phyloP scores from a whole-genome alignment of 2,329 filamentous ascomycete species.

The Leptoxyphium fumago region DNA sequence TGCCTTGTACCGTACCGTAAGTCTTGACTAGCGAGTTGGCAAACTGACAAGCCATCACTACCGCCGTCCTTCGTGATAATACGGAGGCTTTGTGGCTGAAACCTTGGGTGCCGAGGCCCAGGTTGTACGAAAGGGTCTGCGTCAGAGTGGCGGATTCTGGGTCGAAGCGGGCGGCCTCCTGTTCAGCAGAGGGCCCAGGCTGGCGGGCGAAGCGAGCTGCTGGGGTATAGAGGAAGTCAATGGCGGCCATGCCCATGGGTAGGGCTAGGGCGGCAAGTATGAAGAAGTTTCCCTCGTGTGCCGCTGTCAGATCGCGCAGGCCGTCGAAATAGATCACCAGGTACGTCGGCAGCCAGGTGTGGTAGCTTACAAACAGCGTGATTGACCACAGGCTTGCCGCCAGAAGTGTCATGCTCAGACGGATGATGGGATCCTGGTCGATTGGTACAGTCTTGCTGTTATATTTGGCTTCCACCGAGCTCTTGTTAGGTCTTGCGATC shows the following conservation, averaged over 20 bases:
- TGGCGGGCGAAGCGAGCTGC: slow-evolving; percentile 32
- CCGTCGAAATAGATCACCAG: slow-evolving; percentile 64
- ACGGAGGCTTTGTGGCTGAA: slow-evolving; percentile 51
- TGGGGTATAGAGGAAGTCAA: slow-evolving; percentile 64
- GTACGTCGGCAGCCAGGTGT: slow-evolving; percentile 53
- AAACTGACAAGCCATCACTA: slow-evolving; percentile 31
- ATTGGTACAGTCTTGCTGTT: slow-evolving; percentile 28
- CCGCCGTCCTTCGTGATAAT: slow-evolving; percentile 39
- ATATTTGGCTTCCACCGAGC: background rate
- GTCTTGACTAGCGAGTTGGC: slow-evolving; percentile 50
- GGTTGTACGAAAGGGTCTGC: slow-evolving; percentile 57
- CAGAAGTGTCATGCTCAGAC: slow-evolving; percentile 50
- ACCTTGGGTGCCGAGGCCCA: slow-evolving; percentile 45
- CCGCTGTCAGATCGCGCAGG: slow-evolving; percentile 53
- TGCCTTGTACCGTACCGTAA: slow-evolving; percentile 51
- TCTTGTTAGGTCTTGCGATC: background rate
- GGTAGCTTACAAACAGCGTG: slow-evolving; percentile 53
- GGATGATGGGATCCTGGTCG: slow-evolving; percentile 47
- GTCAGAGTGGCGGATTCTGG: slow-evolving; percentile 48
- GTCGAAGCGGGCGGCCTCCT: slow-evolving; percentile 43
- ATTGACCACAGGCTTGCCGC: slow-evolving; percentile 61
- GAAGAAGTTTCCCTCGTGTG: slow-evolving; percentile 44
- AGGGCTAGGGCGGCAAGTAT: slow-evolving; percentile 40
- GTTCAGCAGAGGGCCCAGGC: slow-evolving; percentile 8
- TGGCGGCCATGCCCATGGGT: slow-evolving; percentile 56